Conservation (phyloP, 768 basidiomycete species). For the Xerocomellus amylosporus region DNA sequence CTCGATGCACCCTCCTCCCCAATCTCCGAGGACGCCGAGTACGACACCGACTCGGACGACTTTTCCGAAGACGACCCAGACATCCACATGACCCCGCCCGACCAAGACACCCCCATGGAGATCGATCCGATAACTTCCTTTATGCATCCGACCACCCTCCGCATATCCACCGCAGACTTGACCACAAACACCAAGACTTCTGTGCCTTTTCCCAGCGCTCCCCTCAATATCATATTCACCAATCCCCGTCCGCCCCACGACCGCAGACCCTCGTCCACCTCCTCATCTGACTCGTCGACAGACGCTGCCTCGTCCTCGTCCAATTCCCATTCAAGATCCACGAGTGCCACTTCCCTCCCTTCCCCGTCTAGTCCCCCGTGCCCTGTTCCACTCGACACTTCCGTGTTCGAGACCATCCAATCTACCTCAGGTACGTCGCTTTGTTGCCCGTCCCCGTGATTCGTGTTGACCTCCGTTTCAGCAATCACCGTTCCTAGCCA, state of each 20-base stretch:
- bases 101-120: constrained; percentile 30
- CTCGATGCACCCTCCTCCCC: constrained; percentile 27
- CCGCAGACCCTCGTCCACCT: constrained; percentile 32
- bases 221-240: constrained; percentile 13
- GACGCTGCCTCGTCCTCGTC: constrained; percentile 24
- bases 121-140: constrained; percentile 26
- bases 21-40: constrained; percentile 27
- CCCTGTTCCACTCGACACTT: not conserved
- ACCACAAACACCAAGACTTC: constrained; percentile 7
- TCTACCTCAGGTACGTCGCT: constrained; percentile 1
- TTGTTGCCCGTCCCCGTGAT: not conserved
- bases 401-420: constrained; percentile 3
- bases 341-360: constrained; percentile 30
- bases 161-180: constrained; percentile 26
- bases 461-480: constrained; percentile 7
- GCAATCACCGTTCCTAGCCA: constrained; percentile 2
- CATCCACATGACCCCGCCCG: constrained; percentile 30
- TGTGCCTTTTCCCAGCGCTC: constrained; percentile 10
- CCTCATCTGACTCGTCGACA: constrained; percentile 24
- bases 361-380: constrained; percentile 23
- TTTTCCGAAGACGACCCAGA: constrained; percentile 26
- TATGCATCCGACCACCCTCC: constrained; percentile 41
- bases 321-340: constrained; percentile 20
- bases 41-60: constrained; percentile 31
- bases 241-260: constrained; percentile 16